Conservation (phyloP, 495 filamentous ascomycete species). For the Diplogelasinospora grovesii region DNA sequence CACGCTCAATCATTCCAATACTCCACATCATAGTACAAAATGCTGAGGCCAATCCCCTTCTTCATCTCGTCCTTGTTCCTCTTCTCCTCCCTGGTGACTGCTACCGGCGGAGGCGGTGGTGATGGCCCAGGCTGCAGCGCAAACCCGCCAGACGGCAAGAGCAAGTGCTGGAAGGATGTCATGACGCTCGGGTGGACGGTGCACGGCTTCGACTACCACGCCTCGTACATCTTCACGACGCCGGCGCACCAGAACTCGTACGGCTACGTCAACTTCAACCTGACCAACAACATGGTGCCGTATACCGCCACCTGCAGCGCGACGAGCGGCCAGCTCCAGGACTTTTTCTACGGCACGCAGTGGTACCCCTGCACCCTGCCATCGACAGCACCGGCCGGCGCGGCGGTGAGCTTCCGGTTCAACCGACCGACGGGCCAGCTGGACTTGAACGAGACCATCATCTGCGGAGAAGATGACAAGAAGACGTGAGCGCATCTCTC, state of each 20-base stretch:
- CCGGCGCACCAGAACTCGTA: constrained; percentile 39
- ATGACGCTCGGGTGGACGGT: constrained; percentile 25
- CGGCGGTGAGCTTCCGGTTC: too few relatives aligned
- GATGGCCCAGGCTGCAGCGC: not conserved
- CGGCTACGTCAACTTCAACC: constrained; percentile 37
- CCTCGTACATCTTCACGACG: constrained; percentile 34
- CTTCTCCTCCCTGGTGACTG: too few relatives aligned
- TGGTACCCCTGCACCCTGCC: constrained; percentile 27
- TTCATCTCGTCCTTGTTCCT: too few relatives aligned
- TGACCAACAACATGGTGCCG: constrained; percentile 32
- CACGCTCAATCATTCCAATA: too few relatives aligned
- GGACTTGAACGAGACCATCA: constrained; percentile 31
- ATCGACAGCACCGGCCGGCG: constrained; percentile 1
- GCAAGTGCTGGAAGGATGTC: constrained; percentile 8
- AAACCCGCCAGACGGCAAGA: constrained; percentile 6
- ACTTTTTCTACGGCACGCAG: constrained; percentile 41
- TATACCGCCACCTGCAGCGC: constrained; percentile 27
- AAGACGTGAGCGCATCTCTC: too few relatives aligned
- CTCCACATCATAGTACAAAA: too few relatives aligned
- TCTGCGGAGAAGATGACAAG: too few relatives aligned
- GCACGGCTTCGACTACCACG: constrained; percentile 32
- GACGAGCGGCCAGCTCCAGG: constrained; percentile 30
- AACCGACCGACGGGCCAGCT: constrained; percentile 25
- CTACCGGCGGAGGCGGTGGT: too few relatives aligned
- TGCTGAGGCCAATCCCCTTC: too few relatives aligned